These are phyloP conservation scores for Chlorella sp. DNA, from an alignment of 139 green algal species.

Conservation along the genomic window DNA sequence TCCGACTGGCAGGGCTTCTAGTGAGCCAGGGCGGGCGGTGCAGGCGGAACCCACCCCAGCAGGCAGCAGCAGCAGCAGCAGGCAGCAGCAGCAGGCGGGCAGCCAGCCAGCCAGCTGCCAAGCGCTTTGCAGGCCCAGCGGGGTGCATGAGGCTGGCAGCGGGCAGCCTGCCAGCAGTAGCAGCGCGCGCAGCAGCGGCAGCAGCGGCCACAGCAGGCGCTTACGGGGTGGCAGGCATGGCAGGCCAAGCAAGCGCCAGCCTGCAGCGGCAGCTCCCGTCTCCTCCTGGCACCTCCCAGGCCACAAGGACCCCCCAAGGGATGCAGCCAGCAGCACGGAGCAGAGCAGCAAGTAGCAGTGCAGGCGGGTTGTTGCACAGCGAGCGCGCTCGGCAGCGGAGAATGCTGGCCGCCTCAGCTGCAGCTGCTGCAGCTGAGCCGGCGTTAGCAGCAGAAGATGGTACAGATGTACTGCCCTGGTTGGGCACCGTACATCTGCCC, in stretches of 20 bases:
- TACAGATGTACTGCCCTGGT: neutral
- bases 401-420: neutral
- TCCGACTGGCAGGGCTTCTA: conserved; percentile 41
- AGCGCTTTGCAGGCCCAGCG: neutral
- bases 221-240: neutral
- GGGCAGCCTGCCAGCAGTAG: neutral
- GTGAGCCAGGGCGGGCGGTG: neutral
- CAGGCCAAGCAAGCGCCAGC: neutral
- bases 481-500: neutral
- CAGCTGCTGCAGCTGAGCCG: neutral
- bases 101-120: neutral
- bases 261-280: neutral
- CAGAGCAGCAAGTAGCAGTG: neutral
- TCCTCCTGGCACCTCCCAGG: neutral
- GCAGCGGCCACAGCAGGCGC: neutral
- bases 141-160: neutral
- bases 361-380: neutral
- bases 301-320: neutral
- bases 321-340: neutral
- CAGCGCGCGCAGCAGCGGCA: neutral
- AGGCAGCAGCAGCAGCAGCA: neutral
- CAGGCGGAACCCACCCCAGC: neutral
- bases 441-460: neutral
- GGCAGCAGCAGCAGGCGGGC: neutral
- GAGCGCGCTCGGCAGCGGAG: neutral